Conservation (phyloP, 352 stramenopile genomes). For the Pythium insidiosum region DNA sequence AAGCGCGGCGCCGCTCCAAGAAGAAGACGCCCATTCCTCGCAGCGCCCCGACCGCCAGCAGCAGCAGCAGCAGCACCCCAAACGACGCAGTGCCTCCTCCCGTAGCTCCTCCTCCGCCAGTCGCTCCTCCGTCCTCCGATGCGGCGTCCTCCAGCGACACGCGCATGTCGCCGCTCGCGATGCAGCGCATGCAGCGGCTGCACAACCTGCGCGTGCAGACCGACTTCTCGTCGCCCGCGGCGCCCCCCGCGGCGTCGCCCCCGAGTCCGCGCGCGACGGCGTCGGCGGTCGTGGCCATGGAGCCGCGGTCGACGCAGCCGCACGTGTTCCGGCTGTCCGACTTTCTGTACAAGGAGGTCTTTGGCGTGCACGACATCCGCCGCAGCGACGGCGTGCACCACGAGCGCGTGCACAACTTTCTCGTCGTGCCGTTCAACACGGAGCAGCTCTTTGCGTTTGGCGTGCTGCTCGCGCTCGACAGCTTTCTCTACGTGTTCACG, state of each 20-base stretch:
- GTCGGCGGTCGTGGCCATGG: no score
- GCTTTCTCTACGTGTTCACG: constrained; percentile 96
- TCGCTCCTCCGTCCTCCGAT: no score
- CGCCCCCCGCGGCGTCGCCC: not conserved
- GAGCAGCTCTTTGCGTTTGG: constrained; percentile 91
- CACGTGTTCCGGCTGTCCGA: constrained; percentile 64
- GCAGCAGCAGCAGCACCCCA: no score
- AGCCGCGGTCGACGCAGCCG: no score
- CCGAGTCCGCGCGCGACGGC: not conserved
- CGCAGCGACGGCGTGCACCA: constrained; percentile 62
- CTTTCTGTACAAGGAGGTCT: constrained; percentile 84
- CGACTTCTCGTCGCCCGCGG: constrained; percentile 10
- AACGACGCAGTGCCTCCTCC: no score
- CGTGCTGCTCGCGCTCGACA: constrained; percentile 93
- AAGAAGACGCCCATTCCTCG: no score
- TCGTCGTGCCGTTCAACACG: constrained; percentile 61
- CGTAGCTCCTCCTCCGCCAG: no score
- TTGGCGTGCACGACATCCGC: constrained; percentile 78
- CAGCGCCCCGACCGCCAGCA: no score
- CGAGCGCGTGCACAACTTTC: constrained; percentile 78
- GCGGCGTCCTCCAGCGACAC: no score
- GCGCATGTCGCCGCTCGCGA: constrained; percentile 17
- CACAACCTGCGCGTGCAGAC: constrained; percentile 27
- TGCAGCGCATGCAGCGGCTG: constrained; percentile 26
- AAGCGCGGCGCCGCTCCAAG: no score